Base-by-base conservation (phyloP, 2,329 filamentous ascomycete genomes). In the Cercospora zeina region DNA sequence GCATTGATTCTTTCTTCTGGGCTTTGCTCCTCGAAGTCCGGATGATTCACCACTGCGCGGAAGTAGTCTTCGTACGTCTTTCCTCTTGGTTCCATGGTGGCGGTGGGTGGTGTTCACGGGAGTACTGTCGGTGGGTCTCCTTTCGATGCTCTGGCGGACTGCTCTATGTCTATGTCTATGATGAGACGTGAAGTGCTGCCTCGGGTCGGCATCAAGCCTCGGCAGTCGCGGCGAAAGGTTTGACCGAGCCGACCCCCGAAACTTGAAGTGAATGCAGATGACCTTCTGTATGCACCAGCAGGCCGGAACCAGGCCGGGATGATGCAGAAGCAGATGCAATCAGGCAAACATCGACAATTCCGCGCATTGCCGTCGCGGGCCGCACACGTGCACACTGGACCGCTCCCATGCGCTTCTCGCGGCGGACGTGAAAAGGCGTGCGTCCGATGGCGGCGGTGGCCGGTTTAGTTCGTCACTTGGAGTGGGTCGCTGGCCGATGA, bases 1-100 rank as follows among this genome's bases (percentile, higher is more conserved):
- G 64, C 54, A 10, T 64, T 64, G 61, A 73, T 70, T 19, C 70
- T 50, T 11, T 71, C 67, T 59, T 67, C 66, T 3, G 70, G 68
- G 0, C 64, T 59, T 19, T 63, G 33, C 7, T 64, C 49, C 16
- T 63, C 59, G 60, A 72, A 70, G 27, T 61, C 54, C 7, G 54
- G 56, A 13, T 16, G 45, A 8, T 56, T 56, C 4, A 59, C 59
- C 3, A 62, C 24, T 2, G 45, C 45, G 21, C 50, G 57, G 53
- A 49, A 65, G 39, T 59, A 54, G 8, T 65, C 58, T 2, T 33
- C n/a, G 37, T 54, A 59, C 6, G 54, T 49, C 21, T 63, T 60
- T 47, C 55, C 62, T 5, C 49, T 58, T 30, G 65, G 64, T 55
- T 64, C 53, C 62, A 66, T 66, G 57, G 13, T 62, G 24, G 45